A percentile compares a stretch with the other conserved stretches of the same genome.
Conservation (phyloP, 345 rosid species). For the Dovyalis caffra region DNA sequence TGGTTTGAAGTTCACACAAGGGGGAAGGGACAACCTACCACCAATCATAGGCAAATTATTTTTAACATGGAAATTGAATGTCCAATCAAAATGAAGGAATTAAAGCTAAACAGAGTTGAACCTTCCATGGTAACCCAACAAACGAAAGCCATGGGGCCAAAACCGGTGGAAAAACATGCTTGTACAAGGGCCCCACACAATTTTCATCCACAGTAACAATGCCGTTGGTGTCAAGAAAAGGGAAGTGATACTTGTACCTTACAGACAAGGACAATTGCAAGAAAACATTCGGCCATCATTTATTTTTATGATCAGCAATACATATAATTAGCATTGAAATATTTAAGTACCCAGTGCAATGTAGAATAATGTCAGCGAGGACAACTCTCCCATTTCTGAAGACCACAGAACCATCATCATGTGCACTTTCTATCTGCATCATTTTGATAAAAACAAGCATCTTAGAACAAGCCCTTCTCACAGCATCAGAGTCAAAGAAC, state of each 20-base stretch:
- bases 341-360: conserved; percentile 69
- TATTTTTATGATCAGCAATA: neutral
- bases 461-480: conserved; percentile 17
- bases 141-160: conserved; percentile 81
- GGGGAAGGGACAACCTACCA: conserved; percentile 62
- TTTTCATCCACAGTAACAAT: conserved; percentile 68
- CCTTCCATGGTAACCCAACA: conserved; percentile 80
- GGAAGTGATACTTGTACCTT: conserved; percentile 88
- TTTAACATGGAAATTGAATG: neutral
- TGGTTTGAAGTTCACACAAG: conserved; percentile 71
- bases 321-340: neutral
- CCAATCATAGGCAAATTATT: conserved; percentile 2
- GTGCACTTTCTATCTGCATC: conserved; percentile 58
- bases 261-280: neutral
- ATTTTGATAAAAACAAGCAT: conserved; percentile 15
- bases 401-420: conserved; percentile 59
- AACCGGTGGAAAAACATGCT: conserved; percentile 70
- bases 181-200: conserved; percentile 74
- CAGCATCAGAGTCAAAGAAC: neutral
- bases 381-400: conserved; percentile 56
- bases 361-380: conserved; percentile 61
- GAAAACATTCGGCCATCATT: neutral
- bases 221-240: conserved; percentile 80
- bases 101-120: conserved; percentile 19
- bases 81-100: conserved; percentile 1